These are phyloP conservation scores for Chaetoscypha palmicola DNA, from an alignment of 2,329 filamentous ascomycete species.

Conservation along the genomic window DNA sequence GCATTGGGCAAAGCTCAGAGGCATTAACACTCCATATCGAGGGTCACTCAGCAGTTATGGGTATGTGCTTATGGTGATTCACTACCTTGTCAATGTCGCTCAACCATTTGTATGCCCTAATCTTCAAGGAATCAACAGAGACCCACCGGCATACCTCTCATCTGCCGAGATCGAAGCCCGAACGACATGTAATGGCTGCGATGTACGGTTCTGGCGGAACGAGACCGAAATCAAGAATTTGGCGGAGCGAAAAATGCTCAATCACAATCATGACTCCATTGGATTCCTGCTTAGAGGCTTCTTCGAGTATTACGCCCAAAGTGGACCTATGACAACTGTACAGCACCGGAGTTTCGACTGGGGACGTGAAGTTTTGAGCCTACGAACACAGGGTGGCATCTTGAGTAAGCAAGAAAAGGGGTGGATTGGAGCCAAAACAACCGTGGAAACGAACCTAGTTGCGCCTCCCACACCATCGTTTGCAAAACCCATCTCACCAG, in stretches of 20 bases:
- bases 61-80: conserved; percentile 85
- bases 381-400: conserved; percentile 65
- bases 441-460: conserved; percentile 44
- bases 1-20: conserved; percentile 78
- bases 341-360: conserved; percentile 63
- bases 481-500: conserved; percentile 1
- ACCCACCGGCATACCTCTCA: conserved; percentile 37
- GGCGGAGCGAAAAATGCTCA: conserved; percentile 52
- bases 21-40: conserved; percentile 79
- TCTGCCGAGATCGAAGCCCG: conserved; percentile 34
- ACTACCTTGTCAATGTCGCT: conserved; percentile 79
- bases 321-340: conserved; percentile 44
- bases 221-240: conserved; percentile 61
- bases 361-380: conserved; percentile 70
- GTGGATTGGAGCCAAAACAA: conserved; percentile 78
- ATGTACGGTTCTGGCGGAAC: conserved; percentile 72
- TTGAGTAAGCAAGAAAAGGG: conserved; percentile 70
- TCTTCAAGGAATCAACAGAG: conserved; percentile 55
- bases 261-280: conserved; percentile 60
- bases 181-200: conserved; percentile 52
- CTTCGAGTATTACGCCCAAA: conserved; percentile 77
- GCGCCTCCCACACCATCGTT: conserved; percentile 24
- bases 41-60: conserved; percentile 86
- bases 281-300: conserved; percentile 73
- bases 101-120: conserved; percentile 80